phyloP scores from a whole-genome alignment of 139 green algal genomes.

The Closterium sp. region DNA sequence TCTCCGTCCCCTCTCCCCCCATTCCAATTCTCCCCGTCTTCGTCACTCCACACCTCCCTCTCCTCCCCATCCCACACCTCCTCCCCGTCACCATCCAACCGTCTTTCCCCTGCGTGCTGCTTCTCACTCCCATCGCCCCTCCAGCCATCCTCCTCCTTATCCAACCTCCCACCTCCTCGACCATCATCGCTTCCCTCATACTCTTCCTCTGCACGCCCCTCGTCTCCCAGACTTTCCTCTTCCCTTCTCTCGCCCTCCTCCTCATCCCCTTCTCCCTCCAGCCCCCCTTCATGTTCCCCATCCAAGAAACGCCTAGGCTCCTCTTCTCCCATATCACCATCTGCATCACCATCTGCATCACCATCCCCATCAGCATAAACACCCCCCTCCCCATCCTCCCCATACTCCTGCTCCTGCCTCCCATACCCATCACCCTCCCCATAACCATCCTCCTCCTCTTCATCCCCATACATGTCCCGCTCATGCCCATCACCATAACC shows the following conservation, averaged over 20 bases:
- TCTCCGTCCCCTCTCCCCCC: not conserved
- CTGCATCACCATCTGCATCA: not conserved
- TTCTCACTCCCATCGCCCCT: not conserved
- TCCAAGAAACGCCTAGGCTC: not conserved
- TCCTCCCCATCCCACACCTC: not conserved
- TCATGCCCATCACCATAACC: not conserved
- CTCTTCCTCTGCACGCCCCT: not conserved
- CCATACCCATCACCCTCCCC: not conserved
- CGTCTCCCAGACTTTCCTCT: not conserved
- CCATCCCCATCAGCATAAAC: not conserved
- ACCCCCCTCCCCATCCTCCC: not conserved
- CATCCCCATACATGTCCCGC: not conserved
- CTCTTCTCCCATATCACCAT: not conserved
- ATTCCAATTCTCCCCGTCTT: not conserved
- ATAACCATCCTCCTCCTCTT: not conserved
- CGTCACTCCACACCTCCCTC: not conserved
- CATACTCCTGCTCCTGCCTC: not conserved
- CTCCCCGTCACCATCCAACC: not conserved
- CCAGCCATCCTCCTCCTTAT: not conserved
- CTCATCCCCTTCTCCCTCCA: not conserved
- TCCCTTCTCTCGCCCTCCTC: not conserved
- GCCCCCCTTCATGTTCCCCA: not conserved
- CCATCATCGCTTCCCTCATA: not conserved
- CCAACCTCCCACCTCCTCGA: not conserved
- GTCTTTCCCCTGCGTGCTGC: not conserved